Evolutionary conservation across 2,329 filamentous ascomycete genomes (phyloP).

Genomic region (Didymella lethalis): DNA sequence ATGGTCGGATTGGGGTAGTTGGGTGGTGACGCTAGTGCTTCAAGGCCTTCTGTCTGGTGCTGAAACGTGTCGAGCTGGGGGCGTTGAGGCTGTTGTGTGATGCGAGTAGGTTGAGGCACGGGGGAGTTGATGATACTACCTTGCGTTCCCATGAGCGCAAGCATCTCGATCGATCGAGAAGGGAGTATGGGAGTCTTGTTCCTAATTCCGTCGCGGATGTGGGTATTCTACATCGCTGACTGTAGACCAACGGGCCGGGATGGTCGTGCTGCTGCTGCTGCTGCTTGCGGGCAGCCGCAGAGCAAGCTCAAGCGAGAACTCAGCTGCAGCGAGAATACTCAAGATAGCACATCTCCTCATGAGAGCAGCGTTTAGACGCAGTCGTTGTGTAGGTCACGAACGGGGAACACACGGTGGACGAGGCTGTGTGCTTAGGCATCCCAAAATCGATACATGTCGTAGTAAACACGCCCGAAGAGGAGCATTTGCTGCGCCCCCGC

Average conservation of each 20-base stretch:
- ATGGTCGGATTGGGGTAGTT: not conserved
- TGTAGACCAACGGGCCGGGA: not conserved
- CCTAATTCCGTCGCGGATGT: too few relatives aligned
- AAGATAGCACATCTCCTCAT: not conserved
- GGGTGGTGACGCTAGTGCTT: not conserved
- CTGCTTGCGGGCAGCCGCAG: not conserved
- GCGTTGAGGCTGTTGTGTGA: too few relatives aligned
- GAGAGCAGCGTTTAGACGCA: not conserved
- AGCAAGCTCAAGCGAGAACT: not conserved
- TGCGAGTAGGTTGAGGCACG: too few relatives aligned
- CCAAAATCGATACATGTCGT: slow-evolving; percentile 7
- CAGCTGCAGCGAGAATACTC: not conserved
- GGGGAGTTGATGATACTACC: too few relatives aligned
- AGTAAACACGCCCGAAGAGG: not conserved
- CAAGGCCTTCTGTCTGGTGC: not conserved
- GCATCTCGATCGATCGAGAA: too few relatives aligned
- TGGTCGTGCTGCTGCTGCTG: not conserved
- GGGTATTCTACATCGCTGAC: too few relatives aligned
- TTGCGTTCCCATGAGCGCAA: too few relatives aligned
- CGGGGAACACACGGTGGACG: not conserved
- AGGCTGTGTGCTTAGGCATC: slow-evolving; percentile 16
- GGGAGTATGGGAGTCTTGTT: not conserved
- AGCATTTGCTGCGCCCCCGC: not conserved
- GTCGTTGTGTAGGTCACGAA: not conserved
- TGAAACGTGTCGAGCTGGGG: not conserved